phyloP scores from a whole-genome alignment of 495 filamentous ascomycete species.

The Xylaria telfairii region DNA sequence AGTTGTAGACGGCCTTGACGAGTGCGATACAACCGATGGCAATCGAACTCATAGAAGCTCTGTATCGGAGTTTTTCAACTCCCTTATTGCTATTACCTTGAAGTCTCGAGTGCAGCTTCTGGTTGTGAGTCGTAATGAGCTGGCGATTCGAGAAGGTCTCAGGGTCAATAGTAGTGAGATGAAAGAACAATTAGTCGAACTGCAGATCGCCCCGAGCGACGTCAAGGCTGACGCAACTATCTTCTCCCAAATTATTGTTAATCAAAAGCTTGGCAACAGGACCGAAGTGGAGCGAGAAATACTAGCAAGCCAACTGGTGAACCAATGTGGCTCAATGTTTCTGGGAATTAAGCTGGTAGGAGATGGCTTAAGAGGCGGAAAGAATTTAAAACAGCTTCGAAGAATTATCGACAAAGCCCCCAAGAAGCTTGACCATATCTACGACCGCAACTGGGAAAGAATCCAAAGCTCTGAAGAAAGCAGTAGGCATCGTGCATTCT shows the following conservation, averaged over 20 bases:
- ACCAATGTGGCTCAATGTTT: constrained; percentile 40
- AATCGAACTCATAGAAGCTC: not conserved
- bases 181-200: constrained; percentile 22
- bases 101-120: constrained; percentile 30
- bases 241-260: constrained; percentile 32
- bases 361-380: constrained; percentile 26
- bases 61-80: constrained; percentile 29
- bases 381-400: constrained; percentile 35
- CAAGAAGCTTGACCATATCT: constrained; percentile 33
- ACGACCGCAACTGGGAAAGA: constrained; percentile 37
- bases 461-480: constrained; percentile 28
- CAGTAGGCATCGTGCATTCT: constrained; percentile 33
- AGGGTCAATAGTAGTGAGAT: not conserved
- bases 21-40: constrained; percentile 25
- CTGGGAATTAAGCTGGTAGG: constrained; percentile 37
- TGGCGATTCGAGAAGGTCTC: constrained; percentile 33
- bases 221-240: constrained; percentile 26
- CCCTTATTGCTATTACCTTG: constrained; percentile 23
- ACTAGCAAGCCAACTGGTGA: constrained; percentile 29
- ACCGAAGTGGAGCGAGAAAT: constrained; percentile 22
- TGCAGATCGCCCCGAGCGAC: constrained; percentile 30
- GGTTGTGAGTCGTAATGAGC: constrained; percentile 35
- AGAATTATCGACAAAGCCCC: constrained; percentile 32
- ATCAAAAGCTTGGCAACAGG: constrained; percentile 34
- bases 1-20: constrained; percentile 42